A percentile compares a stretch with the other conserved stretches of the same genome.
Evolutionary conservation across 768 basidiomycete genomes (phyloP).

Genomic region (Leccinellum luteum): DNA sequence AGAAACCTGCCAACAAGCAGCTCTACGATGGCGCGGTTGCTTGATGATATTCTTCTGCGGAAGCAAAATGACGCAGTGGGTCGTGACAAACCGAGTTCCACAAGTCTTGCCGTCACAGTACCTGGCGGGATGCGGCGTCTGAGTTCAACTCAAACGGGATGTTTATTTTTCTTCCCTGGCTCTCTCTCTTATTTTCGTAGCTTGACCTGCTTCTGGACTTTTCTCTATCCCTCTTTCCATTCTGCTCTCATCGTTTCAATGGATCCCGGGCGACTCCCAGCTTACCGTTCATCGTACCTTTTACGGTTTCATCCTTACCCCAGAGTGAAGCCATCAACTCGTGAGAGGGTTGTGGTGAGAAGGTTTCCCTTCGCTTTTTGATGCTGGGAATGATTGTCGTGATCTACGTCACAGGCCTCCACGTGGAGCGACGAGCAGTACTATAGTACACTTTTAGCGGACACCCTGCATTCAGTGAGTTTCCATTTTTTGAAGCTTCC

Average conservation of each 20-base stretch:
- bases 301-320: conserved; percentile 31
- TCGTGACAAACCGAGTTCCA: conserved; percentile 17
- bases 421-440: background rate
- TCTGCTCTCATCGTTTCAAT: conserved; percentile 6
- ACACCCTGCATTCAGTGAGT: background rate
- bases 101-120: conserved; percentile 24
- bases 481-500: background rate
- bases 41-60: conserved; percentile 6
- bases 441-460: background rate
- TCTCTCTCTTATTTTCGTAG: conserved; percentile 1
- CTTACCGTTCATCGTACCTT: conserved; percentile 30
- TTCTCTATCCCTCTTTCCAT: background rate
- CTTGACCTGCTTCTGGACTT: background rate
- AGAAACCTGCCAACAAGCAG: background rate
- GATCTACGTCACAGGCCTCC: conserved; percentile 9
- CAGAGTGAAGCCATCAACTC: conserved; percentile 18
- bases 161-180: conserved; percentile 4
- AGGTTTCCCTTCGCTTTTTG: background rate
- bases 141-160: conserved; percentile 16
- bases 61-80: conserved; percentile 14
- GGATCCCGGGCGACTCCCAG: conserved; percentile 17
- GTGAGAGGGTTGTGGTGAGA: conserved; percentile 27
- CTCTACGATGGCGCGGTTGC: background rate
- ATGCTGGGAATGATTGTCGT: conserved; percentile 11
- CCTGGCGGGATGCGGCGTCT: conserved; percentile 24